These are phyloP conservation scores for Albugo laibachii DNA, from an alignment of 352 stramenopile genomes.

Conservation along the genomic window DNA sequence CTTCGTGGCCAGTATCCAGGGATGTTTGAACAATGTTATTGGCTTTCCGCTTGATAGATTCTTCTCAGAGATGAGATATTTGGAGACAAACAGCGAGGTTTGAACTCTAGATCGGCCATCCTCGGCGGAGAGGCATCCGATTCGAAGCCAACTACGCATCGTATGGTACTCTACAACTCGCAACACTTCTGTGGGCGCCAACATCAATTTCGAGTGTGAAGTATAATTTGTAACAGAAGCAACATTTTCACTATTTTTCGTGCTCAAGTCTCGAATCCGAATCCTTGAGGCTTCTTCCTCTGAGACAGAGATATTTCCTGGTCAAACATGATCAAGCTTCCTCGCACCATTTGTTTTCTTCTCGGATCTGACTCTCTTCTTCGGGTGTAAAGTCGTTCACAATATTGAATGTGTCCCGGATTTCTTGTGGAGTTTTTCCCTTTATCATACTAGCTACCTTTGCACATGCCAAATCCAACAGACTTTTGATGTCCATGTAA, in stretches of 20 bases:
- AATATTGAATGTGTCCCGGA: conserved; percentile 99
- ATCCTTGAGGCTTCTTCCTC: too few species aligned
- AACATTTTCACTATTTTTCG: too few species aligned
- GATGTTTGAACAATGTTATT: conserved; percentile 85
- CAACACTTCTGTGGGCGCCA: too few species aligned
- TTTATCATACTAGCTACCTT: conserved; percentile 91
- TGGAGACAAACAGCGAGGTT: conserved; percentile 1
- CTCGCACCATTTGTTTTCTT: conserved; percentile 99
- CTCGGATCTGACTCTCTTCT: conserved; percentile 97
- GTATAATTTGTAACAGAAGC: too few species aligned
- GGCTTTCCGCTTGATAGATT: conserved; percentile 74
- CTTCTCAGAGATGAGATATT: conserved; percentile 26
- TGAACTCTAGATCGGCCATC: too few species aligned
- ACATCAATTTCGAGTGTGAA: too few species aligned
- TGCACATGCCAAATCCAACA: conserved; percentile 79
- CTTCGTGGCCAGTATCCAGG: conserved; percentile 61
- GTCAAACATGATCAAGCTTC: conserved; percentile 68
- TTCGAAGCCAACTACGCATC: too few species aligned
- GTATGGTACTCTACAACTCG: too few species aligned
- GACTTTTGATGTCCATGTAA: conserved; percentile 99
- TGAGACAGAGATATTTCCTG: too few species aligned
- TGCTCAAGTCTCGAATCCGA: too few species aligned
- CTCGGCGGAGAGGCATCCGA: too few species aligned
- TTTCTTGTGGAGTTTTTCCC: conserved; percentile 98
- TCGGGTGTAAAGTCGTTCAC: conserved; percentile 99